These are phyloP conservation scores for Sporisorium graminicola DNA, from an alignment of 1,284 basidiomycete genomes.

Conservation along the genomic window DNA sequence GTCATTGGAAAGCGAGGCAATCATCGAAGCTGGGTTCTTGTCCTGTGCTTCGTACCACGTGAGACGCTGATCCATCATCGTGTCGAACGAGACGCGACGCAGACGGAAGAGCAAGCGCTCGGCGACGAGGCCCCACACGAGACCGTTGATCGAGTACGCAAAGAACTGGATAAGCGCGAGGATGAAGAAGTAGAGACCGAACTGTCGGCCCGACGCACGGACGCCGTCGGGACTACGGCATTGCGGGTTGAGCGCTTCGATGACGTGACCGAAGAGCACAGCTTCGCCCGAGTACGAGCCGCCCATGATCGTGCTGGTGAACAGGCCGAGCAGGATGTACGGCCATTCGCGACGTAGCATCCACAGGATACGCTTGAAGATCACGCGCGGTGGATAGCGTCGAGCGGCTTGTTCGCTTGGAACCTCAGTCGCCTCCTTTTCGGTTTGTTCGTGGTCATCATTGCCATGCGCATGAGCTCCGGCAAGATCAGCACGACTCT, in stretches of 20 bases:
- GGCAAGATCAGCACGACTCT: not conserved
- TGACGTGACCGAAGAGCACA: constrained; percentile 62
- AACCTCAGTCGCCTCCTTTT: constrained; percentile 15
- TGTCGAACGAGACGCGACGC: constrained; percentile 49
- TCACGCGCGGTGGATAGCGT: constrained; percentile 26
- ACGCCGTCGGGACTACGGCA: constrained; percentile 50
- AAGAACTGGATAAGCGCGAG: constrained; percentile 57
- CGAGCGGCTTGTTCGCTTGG: constrained; percentile 5
- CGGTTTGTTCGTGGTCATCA: constrained; percentile 7
- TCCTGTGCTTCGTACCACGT: constrained; percentile 55
- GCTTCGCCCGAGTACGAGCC: constrained; percentile 62
- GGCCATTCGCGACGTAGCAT: constrained; percentile 49
- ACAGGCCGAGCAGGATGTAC: constrained; percentile 46
- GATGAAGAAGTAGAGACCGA: constrained; percentile 60
- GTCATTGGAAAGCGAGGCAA: constrained; percentile 57
- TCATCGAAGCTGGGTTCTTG: constrained; percentile 48
- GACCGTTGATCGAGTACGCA: constrained; percentile 59
- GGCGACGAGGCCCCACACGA: constrained; percentile 56
- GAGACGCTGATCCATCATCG: constrained; percentile 48
- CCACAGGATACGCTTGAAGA: constrained; percentile 42
- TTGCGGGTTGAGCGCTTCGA: constrained; percentile 63
- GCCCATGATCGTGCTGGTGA: constrained; percentile 58
- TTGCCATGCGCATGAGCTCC: not conserved
- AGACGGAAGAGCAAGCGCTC: constrained; percentile 60
- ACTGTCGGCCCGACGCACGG: constrained; percentile 41